Evolutionary conservation across 1,139 yeast species (phyloP), one percentile per base, ranked within the genome.

Genomic region (Protomyces macrosporus): DNA sequence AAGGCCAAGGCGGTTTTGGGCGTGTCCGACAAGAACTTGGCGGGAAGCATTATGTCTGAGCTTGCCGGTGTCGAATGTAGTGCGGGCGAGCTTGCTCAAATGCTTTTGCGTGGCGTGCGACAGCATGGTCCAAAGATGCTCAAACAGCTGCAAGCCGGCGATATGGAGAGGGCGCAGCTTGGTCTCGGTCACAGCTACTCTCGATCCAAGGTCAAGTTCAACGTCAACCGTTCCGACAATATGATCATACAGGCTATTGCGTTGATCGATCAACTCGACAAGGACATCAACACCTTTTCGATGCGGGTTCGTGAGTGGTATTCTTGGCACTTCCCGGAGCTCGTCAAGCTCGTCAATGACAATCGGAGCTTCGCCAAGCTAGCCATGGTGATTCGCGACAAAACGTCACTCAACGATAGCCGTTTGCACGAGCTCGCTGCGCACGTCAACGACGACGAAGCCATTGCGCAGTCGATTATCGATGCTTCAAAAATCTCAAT

Each of bases 251-350:
- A 95, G 81, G 98, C 98, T 66, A 93, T 93, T 79, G 97, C 98
- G 42, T 81, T 95, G 70, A 83, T 93, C 74, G 99, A 93, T 74
- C 97, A 95, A 76, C 84, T 93, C 74, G 98, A 93, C 80, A 93
- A 93, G 80, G 98, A 95, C 76, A 83, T 93, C 73, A 93, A 93
- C 81, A 95, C 98, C 61, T 93, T 89, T 74, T 93, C 98, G 70
- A 93, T 93, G 99, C 86, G 99, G 81, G 76, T 79, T 35, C 64
- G 72, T 81, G 99, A 93, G 81, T 93, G 99, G 99, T 93, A 95
- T 79, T 98, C 98, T 70, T 93, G 99, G 99, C 99, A 93, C 77
- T 95, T 93, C 85, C 99, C 99, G 53, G 99, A 93, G 79, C 84
- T 93, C 84, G 97, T 97, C 74, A 93, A 93, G 82, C 90, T 93